phyloP scores from a whole-genome alignment of 2,329 filamentous ascomycete species.

The Ceratocystis alfenasii region DNA sequence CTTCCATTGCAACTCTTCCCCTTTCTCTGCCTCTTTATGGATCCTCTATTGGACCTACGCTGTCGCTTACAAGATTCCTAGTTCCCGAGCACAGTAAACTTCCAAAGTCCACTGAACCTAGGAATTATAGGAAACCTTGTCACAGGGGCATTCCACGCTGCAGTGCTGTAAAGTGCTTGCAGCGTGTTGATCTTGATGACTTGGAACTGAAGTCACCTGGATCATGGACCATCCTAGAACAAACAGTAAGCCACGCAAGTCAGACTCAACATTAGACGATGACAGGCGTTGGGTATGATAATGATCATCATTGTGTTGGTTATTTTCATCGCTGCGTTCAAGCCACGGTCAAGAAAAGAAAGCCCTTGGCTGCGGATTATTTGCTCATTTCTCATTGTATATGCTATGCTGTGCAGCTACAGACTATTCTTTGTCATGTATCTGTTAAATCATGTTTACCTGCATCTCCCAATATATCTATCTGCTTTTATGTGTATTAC shows the following conservation, averaged over 20 bases:
- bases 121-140: not conserved
- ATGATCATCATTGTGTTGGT: not conserved
- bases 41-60: not conserved
- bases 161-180: constrained; percentile 4
- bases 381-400: not conserved
- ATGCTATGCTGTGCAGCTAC: not conserved
- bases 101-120: not conserved
- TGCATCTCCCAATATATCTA: not conserved
- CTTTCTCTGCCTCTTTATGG: not conserved
- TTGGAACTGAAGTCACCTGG: not conserved
- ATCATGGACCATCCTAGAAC: not conserved
- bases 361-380: too few relatives aligned
- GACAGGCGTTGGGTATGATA: not conserved
- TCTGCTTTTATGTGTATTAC: not conserved
- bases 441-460: not conserved
- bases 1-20: not conserved
- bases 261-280: not conserved
- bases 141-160: constrained; percentile 8
- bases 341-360: too few relatives aligned
- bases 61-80: not conserved
- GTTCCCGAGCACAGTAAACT: not conserved
- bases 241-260: not conserved
- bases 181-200: not conserved
- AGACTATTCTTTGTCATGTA: not conserved
- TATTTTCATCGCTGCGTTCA: not conserved